Percentiles rank a stretch among this genome's conserved stretches.
Evolutionary conservation across 139 green algal genomes (phyloP).

Genomic region (Pycnococcus provasolii): DNA sequence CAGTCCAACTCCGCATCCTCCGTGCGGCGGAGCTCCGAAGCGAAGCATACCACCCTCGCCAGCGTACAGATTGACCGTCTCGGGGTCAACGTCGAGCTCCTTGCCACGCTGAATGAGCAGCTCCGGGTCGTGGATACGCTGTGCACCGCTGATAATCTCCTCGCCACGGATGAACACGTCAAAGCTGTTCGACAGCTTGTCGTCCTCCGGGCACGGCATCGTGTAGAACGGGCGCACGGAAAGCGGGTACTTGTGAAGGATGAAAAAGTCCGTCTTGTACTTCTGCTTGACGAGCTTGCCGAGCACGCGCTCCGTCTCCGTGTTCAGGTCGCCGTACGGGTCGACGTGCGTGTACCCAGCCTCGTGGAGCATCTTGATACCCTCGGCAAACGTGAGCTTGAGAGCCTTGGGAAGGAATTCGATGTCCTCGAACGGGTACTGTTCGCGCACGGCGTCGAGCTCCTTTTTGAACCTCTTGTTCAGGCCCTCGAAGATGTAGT

Average conservation of each 20-base stretch:
- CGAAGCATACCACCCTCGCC: too few relatives aligned
- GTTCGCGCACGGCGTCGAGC: conserved; percentile 58
- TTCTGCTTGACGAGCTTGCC: conserved; percentile 84
- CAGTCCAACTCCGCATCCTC: conserved; percentile 76
- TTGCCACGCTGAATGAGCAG: conserved; percentile 58
- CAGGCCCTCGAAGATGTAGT: conserved; percentile 83
- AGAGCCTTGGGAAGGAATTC: conserved; percentile 60
- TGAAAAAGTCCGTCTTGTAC: conserved; percentile 97
- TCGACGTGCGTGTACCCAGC: conserved; percentile 56
- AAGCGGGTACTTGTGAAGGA: conserved; percentile 55
- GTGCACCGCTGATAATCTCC: conserved; percentile 91
- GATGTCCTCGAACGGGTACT: conserved; percentile 85
- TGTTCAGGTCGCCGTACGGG: conserved; percentile 83
- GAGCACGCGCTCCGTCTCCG: conserved; percentile 75
- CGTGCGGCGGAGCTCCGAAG: conserved; percentile 79
- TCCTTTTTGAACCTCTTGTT: conserved; percentile 36
- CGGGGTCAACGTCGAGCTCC: conserved; percentile 56
- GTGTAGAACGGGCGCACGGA: conserved; percentile 91
- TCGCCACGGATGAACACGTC: conserved; percentile 98
- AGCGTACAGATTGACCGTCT: conserved; percentile 75
- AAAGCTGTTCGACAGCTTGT: conserved; percentile 84
- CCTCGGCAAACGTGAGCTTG: conserved; percentile 80
- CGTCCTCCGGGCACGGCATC: conserved; percentile 83
- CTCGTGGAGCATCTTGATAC: conserved; percentile 76
- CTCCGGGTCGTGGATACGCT: conserved; percentile 85